phyloP scores from a whole-genome alignment of 495 filamentous ascomycete genomes.

The Parachaetomium inaequale region DNA sequence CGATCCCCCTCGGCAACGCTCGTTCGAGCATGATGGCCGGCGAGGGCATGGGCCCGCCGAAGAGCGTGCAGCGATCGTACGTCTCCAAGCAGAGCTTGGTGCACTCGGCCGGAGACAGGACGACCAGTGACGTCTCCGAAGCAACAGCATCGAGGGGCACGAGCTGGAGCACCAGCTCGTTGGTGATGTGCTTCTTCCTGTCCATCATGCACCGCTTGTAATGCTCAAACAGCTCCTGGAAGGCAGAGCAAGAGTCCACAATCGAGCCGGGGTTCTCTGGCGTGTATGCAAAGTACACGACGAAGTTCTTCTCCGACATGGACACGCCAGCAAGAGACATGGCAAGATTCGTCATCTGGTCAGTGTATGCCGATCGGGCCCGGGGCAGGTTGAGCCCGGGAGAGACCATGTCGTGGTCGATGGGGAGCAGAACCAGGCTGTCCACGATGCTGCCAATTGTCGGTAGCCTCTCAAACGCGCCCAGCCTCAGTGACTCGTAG shows the following conservation, averaged over 20 bases:
- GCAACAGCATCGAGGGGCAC: slow-evolving; percentile 69
- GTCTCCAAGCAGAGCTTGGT: slow-evolving; percentile 72
- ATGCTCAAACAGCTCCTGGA: slow-evolving; percentile 68
- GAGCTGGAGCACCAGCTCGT: slow-evolving; percentile 79
- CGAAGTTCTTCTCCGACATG: slow-evolving; percentile 55
- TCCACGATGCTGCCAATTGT: slow-evolving; percentile 49
- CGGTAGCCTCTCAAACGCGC: slow-evolving; percentile 60
- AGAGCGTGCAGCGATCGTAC: slow-evolving; percentile 76
- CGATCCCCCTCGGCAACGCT: slow-evolving; percentile 64
- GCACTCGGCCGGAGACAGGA: slow-evolving; percentile 65
- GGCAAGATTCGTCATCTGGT: slow-evolving; percentile 35
- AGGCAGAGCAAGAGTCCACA: slow-evolving; percentile 73
- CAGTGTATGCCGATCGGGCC: slow-evolving; percentile 27
- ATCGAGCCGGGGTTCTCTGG: slow-evolving; percentile 61
- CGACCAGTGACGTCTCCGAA: slow-evolving; percentile 59
- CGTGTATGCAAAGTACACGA: slow-evolving; percentile 84
- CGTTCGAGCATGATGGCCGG: slow-evolving; percentile 75
- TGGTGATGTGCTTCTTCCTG: slow-evolving; percentile 46
- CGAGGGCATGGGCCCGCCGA: slow-evolving; percentile 51
- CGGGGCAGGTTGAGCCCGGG: slow-evolving; percentile 26
- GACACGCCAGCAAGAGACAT: slow-evolving; percentile 35
- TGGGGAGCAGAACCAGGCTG: slow-evolving; percentile 57
- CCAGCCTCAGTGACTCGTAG: slow-evolving; percentile 79
- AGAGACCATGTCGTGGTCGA: slow-evolving; percentile 37
- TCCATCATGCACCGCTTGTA: slow-evolving; percentile 57